phyloP scores from a whole-genome alignment of 495 filamentous ascomycete species.

The Penicilliopsis zonata region DNA sequence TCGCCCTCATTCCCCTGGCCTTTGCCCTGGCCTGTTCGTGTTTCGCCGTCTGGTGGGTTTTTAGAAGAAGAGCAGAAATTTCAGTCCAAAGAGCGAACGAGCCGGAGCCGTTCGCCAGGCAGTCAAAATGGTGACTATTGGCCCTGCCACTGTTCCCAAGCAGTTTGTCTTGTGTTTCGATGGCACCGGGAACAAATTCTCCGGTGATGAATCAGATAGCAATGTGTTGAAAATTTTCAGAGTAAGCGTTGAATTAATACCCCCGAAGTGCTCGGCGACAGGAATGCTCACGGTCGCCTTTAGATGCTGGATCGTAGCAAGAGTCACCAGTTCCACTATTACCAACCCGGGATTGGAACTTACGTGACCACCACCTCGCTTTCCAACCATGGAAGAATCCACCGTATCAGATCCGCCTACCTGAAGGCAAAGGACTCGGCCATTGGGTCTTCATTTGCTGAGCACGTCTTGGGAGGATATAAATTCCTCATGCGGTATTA shows the following conservation, averaged over 20 bases:
- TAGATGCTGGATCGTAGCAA: slow-evolving; percentile 45
- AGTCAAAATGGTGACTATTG: neutral
- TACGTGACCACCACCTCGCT: slow-evolving; percentile 60
- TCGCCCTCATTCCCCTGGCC: no score
- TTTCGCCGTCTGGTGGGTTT: neutral
- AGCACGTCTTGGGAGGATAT: slow-evolving; percentile 77
- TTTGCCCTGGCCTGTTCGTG: neutral
- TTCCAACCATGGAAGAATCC: slow-evolving; percentile 49
- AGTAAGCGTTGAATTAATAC: slow-evolving; percentile 14
- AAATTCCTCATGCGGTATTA: slow-evolving; percentile 87
- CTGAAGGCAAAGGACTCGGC: slow-evolving; percentile 77
- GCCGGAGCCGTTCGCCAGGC: neutral
- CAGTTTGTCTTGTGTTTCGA: slow-evolving; percentile 78
- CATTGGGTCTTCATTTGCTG: slow-evolving; percentile 70
- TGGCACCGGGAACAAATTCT: slow-evolving; percentile 81
- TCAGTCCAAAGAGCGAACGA: neutral
- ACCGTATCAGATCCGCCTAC: slow-evolving; percentile 62
- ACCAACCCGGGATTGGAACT: slow-evolving; percentile 67
- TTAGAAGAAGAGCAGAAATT: no score
- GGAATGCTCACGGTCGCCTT: neutral
- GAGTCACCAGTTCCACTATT: slow-evolving; percentile 31
- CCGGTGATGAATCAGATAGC: slow-evolving; percentile 68
- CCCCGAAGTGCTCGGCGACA: neutral
- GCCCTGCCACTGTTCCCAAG: slow-evolving; percentile 14
- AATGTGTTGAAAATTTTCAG: slow-evolving; percentile 83